These are phyloP conservation scores for Zymoseptoria brevis DNA, from an alignment of 2,329 filamentous ascomycete species.

Conservation along the genomic window DNA sequence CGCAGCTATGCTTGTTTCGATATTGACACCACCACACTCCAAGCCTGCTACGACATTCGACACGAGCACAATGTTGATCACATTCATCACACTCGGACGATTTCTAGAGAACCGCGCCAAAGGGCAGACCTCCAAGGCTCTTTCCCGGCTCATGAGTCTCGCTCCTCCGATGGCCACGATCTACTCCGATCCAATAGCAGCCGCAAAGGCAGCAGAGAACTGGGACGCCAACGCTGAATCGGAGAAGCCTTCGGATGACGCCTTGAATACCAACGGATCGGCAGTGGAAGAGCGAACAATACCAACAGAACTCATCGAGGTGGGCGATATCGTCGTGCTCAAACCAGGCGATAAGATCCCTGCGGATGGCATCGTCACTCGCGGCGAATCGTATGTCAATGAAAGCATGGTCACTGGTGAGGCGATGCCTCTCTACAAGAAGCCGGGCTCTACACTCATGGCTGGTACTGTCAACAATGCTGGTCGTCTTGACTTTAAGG, in stretches of 20 bases:
- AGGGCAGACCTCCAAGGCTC: constrained; percentile 87
- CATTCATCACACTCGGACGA: constrained; percentile 83
- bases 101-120: constrained; percentile 93
- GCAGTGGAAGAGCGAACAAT: constrained; percentile 77
- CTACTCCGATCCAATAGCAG: constrained; percentile 87
- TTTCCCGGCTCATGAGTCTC: constrained; percentile 90
- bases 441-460: constrained; percentile 69
- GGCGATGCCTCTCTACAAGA: constrained; percentile 89
- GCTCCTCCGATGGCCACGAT: constrained; percentile 96
- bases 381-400: constrained; percentile 87
- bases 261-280: constrained; percentile 43
- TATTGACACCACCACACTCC: constrained; percentile 65
- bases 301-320: constrained; percentile 86
- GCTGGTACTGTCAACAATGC: constrained; percentile 94
- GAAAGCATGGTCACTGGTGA: constrained; percentile 99
- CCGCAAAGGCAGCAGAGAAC: constrained; percentile 76
- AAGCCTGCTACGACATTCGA: constrained; percentile 89
- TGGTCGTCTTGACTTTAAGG: constrained; percentile 82
- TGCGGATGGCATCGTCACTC: constrained; percentile 78
- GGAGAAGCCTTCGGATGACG: constrained; percentile 38
- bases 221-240: constrained; percentile 51
- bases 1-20: constrained; percentile 74
- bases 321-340: constrained; percentile 86
- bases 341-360: constrained; percentile 95
- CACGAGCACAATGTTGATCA: constrained; percentile 96